phyloP scores from a whole-genome alignment of 2,329 filamentous ascomycete species.

The Xylaria arbuscula region DNA sequence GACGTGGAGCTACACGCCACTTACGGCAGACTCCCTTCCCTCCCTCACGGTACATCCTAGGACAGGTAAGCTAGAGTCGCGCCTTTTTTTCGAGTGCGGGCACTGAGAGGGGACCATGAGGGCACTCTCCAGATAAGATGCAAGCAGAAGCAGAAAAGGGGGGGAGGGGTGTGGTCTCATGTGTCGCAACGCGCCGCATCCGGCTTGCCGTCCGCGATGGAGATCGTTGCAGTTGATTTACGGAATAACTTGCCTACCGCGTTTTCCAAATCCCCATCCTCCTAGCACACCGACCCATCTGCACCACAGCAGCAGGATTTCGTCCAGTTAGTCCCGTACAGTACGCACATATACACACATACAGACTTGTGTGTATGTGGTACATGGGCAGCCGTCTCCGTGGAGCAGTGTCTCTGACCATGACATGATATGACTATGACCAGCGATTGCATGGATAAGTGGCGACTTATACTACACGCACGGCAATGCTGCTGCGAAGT shows the following conservation, averaged over 20 bases:
- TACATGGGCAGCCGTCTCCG: constrained; percentile 2
- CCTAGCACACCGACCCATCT: constrained; percentile 4
- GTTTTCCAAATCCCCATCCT: constrained; percentile 26
- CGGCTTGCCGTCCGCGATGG: constrained; percentile 32
- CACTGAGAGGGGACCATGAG: constrained; percentile 16
- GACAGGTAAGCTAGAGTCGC: constrained; percentile 18
- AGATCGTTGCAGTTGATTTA: constrained; percentile 34
- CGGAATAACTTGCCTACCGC: constrained; percentile 25
- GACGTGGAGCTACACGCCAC: constrained; percentile 22
- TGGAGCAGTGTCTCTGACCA: constrained; percentile 13
- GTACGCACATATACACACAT: background rate
- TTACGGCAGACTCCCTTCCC: constrained; percentile 19
- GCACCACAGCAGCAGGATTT: constrained; percentile 24
- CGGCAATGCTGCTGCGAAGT: constrained; percentile 13
- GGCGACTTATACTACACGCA: constrained; percentile 16
- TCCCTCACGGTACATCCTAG: background rate
- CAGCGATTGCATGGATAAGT: constrained; percentile 7
- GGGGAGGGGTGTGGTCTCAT: constrained; percentile 33
- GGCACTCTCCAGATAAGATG: constrained; percentile 31
- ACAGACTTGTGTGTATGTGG: background rate
- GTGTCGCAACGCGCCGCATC: constrained; percentile 36
- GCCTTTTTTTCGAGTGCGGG: constrained; percentile 10
- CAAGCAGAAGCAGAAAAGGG: constrained; percentile 25
- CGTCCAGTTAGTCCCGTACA: background rate
- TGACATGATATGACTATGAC: constrained; percentile 18